Conservation (phyloP, 768 basidiomycete species). For the Panaeolus papilionaceus region DNA sequence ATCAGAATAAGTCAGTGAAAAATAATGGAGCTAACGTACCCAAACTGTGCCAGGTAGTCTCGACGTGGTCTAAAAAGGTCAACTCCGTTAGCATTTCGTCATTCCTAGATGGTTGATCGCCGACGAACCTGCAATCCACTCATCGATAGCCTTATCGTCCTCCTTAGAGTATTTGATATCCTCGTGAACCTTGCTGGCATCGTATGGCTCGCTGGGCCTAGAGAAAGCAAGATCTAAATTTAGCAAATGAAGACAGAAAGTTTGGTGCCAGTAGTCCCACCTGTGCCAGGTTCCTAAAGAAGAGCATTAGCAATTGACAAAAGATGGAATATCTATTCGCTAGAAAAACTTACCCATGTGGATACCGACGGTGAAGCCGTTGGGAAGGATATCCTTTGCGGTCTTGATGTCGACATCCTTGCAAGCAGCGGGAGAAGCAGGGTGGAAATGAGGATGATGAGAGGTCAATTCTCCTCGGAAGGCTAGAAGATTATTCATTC, state of each 20-base stretch:
- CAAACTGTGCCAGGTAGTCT: slow-evolving; percentile 80
- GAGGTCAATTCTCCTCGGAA: slow-evolving; percentile 77
- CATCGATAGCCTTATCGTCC: slow-evolving; percentile 75
- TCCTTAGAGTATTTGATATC: slow-evolving; percentile 71
- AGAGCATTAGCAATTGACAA: not conserved
- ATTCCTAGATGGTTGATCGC: not conserved
- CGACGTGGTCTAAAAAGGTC: slow-evolving; percentile 59
- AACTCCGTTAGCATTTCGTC: not conserved
- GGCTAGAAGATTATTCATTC: slow-evolving; percentile 39
- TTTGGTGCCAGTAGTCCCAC: slow-evolving; percentile 27
- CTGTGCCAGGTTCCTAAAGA: slow-evolving; percentile 57
- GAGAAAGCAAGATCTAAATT: not conserved
- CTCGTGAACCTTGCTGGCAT: slow-evolving; percentile 63
- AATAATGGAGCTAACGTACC: slow-evolving; percentile 37
- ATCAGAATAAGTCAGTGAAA: not conserved
- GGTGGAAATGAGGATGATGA: slow-evolving; percentile 79
- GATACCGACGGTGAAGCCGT: slow-evolving; percentile 69
- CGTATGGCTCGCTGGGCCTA: slow-evolving; percentile 57
- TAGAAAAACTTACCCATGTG: slow-evolving; percentile 60
- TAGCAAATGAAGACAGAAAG: slow-evolving; percentile 6
- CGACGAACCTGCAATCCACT: slow-evolving; percentile 60
- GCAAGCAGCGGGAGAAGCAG: slow-evolving; percentile 63
- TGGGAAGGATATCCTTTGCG: slow-evolving; percentile 64
- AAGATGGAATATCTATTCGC: not conserved
- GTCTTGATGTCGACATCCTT: slow-evolving; percentile 73